Evolutionary conservation across 2,329 filamentous ascomycete genomes (phyloP).

Genomic region (Exophiala spinifera): DNA sequence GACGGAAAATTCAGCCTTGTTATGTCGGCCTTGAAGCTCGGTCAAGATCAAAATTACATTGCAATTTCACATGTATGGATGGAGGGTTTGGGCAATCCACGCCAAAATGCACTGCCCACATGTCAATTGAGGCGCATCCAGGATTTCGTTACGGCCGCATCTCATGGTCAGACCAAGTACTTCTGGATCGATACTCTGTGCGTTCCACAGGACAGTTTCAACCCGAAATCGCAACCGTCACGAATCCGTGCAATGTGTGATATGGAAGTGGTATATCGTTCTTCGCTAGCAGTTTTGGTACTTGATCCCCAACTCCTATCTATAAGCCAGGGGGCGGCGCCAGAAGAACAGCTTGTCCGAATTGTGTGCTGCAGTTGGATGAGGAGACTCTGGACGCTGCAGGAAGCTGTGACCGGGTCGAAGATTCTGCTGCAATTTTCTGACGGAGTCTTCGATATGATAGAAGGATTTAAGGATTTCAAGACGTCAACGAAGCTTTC

Average conservation of each 20-base stretch:
- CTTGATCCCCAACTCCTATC: too few species aligned
- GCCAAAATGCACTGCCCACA: not conserved
- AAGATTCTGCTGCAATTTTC: not conserved
- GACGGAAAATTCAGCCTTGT: too few species aligned
- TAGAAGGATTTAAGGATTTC: not conserved
- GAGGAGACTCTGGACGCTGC: not conserved
- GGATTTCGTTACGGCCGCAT: too few species aligned
- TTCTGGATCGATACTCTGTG: conserved; percentile 1
- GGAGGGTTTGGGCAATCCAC: not conserved
- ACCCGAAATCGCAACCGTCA: too few species aligned
- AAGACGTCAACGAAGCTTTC: too few species aligned
- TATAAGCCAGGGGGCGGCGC: too few species aligned
- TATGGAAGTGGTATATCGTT: too few species aligned
- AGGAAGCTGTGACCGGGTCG: not conserved
- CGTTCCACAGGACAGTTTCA: not conserved
- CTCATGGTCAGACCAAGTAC: too few species aligned
- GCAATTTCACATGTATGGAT: not conserved
- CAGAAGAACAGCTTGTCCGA: not conserved
- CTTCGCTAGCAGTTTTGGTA: too few species aligned
- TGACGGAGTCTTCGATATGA: not conserved
- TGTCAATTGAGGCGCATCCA: not conserved
- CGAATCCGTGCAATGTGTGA: too few species aligned
- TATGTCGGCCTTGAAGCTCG: too few species aligned
- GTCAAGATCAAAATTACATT: too few species aligned
- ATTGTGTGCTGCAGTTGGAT: not conserved